phyloP scores from a whole-genome alignment of 2,329 filamentous ascomycete genomes.

The Scytalidium lignicola region DNA sequence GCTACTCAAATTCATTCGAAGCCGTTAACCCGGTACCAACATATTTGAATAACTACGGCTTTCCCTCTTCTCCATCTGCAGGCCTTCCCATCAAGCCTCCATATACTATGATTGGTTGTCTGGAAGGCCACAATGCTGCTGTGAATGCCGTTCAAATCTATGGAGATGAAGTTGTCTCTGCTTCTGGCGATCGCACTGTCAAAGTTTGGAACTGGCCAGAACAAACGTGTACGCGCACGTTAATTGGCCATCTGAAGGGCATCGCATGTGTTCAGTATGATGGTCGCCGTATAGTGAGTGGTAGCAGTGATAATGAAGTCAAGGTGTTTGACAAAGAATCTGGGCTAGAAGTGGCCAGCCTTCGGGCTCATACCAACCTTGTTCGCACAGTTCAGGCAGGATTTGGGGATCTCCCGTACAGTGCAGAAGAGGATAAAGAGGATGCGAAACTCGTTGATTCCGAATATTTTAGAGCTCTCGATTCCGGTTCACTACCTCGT shows the following conservation, averaged over 20 bases:
- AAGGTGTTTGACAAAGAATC: slow-evolving; percentile 88
- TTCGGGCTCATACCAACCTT: slow-evolving; percentile 75
- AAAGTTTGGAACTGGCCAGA: slow-evolving; percentile 92
- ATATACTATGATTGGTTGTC: slow-evolving; percentile 70
- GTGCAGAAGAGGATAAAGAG: slow-evolving; percentile 65
- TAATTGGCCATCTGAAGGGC: slow-evolving; percentile 85
- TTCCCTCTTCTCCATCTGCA: slow-evolving; percentile 38
- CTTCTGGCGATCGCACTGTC: slow-evolving; percentile 87
- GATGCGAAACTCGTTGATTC: slow-evolving; percentile 70
- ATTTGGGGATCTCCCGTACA: slow-evolving; percentile 83
- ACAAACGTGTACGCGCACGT: slow-evolving; percentile 69
- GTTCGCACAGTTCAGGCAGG: slow-evolving; percentile 94
- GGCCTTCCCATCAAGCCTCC: slow-evolving; percentile 53
- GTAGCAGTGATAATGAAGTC: slow-evolving; percentile 92
- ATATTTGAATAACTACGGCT: slow-evolving; percentile 50
- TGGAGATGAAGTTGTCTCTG: slow-evolving; percentile 83
- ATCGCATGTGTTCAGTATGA: slow-evolving; percentile 98
- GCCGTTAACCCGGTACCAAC: slow-evolving; percentile 48
- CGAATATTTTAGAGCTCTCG: slow-evolving; percentile 61
- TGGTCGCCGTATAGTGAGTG: slow-evolving; percentile 86
- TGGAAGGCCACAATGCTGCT: slow-evolving; percentile 83
- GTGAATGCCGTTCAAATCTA: slow-evolving; percentile 95
- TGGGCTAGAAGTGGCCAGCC: slow-evolving; percentile 81
- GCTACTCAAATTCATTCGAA: slow-evolving; percentile 39
- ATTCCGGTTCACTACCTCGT: slow-evolving; percentile 40